These are phyloP conservation scores for Nepenthes gracilis DNA, from an alignment of 148 eudicot species.

Conservation along the genomic window DNA sequence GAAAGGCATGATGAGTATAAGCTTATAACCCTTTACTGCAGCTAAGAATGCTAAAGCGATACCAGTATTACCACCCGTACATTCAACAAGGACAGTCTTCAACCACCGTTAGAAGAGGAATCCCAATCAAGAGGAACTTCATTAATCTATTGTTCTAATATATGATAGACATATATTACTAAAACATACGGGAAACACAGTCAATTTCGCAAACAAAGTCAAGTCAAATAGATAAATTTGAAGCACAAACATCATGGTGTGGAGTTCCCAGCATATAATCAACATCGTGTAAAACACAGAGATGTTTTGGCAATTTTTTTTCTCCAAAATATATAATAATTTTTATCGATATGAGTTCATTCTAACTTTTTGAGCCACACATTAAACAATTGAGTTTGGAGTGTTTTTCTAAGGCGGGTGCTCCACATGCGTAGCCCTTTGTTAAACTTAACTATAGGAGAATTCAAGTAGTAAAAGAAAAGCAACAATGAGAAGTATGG, in stretches of 20 bases:
- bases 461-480: too few species aligned
- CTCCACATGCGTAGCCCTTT: too few species aligned
- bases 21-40: slow-evolving; percentile 73
- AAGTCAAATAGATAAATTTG: background rate
- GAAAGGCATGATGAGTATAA: slow-evolving; percentile 59
- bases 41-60: slow-evolving; percentile 84
- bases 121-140: background rate
- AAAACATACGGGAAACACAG: background rate
- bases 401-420: too few species aligned
- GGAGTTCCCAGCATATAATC: too few species aligned
- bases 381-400: too few species aligned
- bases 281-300: too few species aligned
- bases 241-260: background rate
- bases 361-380: too few species aligned
- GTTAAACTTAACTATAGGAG: too few species aligned
- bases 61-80: slow-evolving; percentile 82
- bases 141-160: background rate
- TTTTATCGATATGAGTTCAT: too few species aligned
- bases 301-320: too few species aligned
- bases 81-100: slow-evolving; percentile 72
- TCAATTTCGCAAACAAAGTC: background rate
- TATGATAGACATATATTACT: background rate
- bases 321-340: too few species aligned
- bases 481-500: too few species aligned
- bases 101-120: slow-evolving; percentile 6